phyloP scores from a whole-genome alignment of 345 rosid genomes.

The Xanthoceras sorbifolium region DNA sequence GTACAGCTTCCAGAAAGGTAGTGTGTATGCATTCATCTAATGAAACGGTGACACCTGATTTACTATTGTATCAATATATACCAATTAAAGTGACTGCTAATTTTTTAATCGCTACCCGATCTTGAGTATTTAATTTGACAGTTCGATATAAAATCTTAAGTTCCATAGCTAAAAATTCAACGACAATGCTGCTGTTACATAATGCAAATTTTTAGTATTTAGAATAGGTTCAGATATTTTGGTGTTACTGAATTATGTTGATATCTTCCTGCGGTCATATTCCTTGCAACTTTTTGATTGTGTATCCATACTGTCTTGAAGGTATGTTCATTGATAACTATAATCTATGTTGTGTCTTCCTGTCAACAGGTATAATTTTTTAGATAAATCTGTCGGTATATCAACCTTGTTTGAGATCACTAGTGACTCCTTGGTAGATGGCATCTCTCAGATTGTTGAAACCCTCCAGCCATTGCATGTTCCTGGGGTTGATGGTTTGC shows the following conservation, averaged over 20 bases:
- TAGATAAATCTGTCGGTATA: slow-evolving; percentile 84
- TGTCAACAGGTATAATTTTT: slow-evolving; percentile 76
- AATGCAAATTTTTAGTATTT: neutral
- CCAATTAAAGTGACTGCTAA: neutral
- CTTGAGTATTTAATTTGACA: neutral
- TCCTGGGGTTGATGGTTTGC: slow-evolving; percentile 79
- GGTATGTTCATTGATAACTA: neutral
- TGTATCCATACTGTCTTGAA: neutral
- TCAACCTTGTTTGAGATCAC: slow-evolving; percentile 74
- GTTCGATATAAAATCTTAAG: neutral
- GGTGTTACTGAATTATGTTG: neutral
- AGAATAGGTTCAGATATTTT: neutral
- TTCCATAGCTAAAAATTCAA: neutral
- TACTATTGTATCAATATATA: neutral
- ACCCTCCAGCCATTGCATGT: slow-evolving; percentile 57
- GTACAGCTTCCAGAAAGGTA: no score
- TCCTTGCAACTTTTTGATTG: neutral
- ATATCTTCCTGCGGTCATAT: neutral
- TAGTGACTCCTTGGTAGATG: slow-evolving; percentile 52
- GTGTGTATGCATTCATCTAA: no score
- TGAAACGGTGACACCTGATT: neutral
- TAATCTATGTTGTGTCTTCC: slow-evolving; percentile 5
- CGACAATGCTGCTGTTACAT: neutral
- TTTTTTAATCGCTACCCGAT: neutral
- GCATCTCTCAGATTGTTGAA: slow-evolving; percentile 62